Conservation (phyloP, 2,329 filamentous ascomycete genomes). For the Neonectria ditissima region DNA sequence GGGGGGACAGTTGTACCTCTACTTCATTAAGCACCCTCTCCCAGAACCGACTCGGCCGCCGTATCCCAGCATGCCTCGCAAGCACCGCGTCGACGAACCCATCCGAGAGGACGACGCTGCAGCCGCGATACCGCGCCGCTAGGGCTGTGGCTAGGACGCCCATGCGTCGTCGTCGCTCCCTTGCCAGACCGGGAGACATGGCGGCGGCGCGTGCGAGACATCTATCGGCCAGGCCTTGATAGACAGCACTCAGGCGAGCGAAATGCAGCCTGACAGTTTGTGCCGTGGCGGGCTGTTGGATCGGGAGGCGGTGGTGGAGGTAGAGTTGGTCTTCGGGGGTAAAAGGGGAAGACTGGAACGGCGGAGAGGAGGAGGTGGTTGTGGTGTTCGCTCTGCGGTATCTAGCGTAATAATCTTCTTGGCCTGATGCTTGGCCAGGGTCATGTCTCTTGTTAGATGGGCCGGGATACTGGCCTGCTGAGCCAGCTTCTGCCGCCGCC, state of each 20-base stretch:
- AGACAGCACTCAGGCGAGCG: constrained; percentile 17
- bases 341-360: constrained; percentile 11
- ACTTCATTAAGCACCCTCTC: constrained; percentile 32
- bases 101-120: constrained; percentile 24
- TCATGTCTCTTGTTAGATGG: constrained; percentile 9
- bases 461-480: background rate
- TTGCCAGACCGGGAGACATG: constrained; percentile 7
- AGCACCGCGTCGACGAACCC: constrained; percentile 17
- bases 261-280: constrained; percentile 14
- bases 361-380: background rate
- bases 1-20: constrained; percentile 19
- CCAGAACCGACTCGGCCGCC: constrained; percentile 30
- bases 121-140: constrained; percentile 17
- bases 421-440: background rate
- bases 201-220: constrained; percentile 14
- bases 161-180: constrained; percentile 22
- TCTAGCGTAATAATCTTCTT: background rate
- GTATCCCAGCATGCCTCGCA: constrained; percentile 11
- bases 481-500: background rate
- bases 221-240: constrained; percentile 27
- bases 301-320: constrained; percentile 30
- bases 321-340: constrained; percentile 29
- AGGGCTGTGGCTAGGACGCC: constrained; percentile 23
- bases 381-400: background rate
- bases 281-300: constrained; percentile 18